Evolutionary conservation across 129 eudicot genomes (phyloP), one percentile per base, ranked within the genome.

Genomic region (Ambrosia artemisiifolia): DNA sequence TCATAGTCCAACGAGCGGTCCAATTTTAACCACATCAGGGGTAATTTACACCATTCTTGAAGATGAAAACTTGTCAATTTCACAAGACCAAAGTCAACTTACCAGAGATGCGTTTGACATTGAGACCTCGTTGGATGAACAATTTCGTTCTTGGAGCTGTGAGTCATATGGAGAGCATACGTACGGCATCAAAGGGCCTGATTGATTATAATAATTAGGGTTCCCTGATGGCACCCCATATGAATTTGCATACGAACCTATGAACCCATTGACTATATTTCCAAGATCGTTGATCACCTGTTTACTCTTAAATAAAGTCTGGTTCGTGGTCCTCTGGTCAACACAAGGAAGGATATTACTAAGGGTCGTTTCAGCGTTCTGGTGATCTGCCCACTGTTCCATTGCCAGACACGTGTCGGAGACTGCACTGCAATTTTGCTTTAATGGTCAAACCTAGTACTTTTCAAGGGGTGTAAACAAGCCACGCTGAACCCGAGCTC

Each of bases 341-440:
- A 90, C 97, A 33, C 99, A 94, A 3, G 99, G 99, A 71, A 94
- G 93, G 65, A 94, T 94, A 72, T 90, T 80, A 75, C 97, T 90
- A 40, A 94, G 94, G 56, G 99, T 97, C n/a, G 96, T 94, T 83
- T 90, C 99, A 1, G 99, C 97, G 46, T 90, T 95, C 40, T 83
- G 86, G 77, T 90, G 88, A 49, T 88, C 89, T 57, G 85, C 96
- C 97, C 99, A 94, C 30, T 94, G 91, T 73, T 79, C 96, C 99
- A 94, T 94, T 11, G 99, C 96, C 83, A 82, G 51, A 50, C 99
- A 94, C 2, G 99, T 88, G 71, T 94, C 99, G 8, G 84, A 75
- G 51, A 90, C 83, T 24, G 92, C 88, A 82, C 98, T 93, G 82
- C 57, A 78, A 80, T 61, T 69, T 59, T 71, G 30, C 18, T 71